Base-by-base conservation (phyloP, 1,139 yeast genomes). In the Blastobotrys proliferans region DNA sequence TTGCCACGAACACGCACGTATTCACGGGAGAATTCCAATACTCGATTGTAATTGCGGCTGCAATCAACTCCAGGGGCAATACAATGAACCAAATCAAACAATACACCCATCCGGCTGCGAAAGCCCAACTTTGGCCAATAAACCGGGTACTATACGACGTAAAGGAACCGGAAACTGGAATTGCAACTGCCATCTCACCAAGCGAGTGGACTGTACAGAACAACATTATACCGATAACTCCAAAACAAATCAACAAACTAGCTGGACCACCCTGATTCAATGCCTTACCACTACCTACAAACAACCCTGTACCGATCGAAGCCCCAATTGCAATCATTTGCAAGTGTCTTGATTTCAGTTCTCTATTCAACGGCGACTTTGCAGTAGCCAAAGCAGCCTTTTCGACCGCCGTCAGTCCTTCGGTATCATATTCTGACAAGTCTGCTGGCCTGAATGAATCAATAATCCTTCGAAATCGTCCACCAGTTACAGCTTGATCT, bases 311-410 rank as follows among this genome's bases (percentile, higher is more conserved):
- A 65, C 95, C 95, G 45, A 86, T 82, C 51, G 90, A 83, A 17
- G 94, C 85, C 14, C 94, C 95, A 40, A 86, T 72, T 30, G 94
- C 85, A 50, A 87, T 83, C 82, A 82, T 76, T 54, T 79, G 76
- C 69, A 51, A 40, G 52, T 78, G 84, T 43, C 82, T 68, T 40
- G 67, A 64, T 51, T 73, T 67, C 47, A 74, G 64, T 4, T 64
- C 62, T 44, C 75, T 58, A 27, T 60, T 58, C 42, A 73, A 58
- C 2, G 72, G 73, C n/a, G 74, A 52, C 31, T 53, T 52, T 6
- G 64, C 58, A 6, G 64, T 58, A 21, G 62, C 62, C 16, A 47
- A 42, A 29, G 59, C 60, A 2, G 61, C 55, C 21, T 45, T 46
- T 41, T 59, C 60, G 9, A 55, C 34, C 14, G 49, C 59, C 11